phyloP scores from a whole-genome alignment of 768 basidiomycete species.

The Termitomyces sp. region DNA sequence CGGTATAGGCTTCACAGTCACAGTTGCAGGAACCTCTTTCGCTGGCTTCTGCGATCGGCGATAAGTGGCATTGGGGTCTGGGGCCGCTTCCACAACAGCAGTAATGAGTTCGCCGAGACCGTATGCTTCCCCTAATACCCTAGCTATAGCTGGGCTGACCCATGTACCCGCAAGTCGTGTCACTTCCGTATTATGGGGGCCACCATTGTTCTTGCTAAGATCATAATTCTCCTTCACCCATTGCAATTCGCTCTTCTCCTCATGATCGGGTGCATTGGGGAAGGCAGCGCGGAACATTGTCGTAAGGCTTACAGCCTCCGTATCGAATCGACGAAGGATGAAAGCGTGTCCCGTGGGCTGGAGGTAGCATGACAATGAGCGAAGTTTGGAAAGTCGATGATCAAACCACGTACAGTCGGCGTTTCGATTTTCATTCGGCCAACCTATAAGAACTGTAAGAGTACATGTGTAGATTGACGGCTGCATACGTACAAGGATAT shows the following conservation, averaged over 20 bases:
- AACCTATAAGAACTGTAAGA: constrained; percentile 40
- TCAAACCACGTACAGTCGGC: constrained; percentile 57
- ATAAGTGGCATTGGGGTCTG: constrained; percentile 76
- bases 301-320: constrained; percentile 85
- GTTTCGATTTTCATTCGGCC: constrained; percentile 81
- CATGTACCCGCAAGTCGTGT: constrained; percentile 88
- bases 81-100: constrained; percentile 61
- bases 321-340: constrained; percentile 90
- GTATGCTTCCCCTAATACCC: constrained; percentile 65
- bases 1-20: constrained; percentile 17
- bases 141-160: constrained; percentile 64
- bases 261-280: constrained; percentile 68
- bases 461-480: background rate
- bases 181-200: constrained; percentile 47
- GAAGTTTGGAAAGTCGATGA: constrained; percentile 7
- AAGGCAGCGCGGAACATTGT: constrained; percentile 97
- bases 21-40: constrained; percentile 10
- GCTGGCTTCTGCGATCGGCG: constrained; percentile 49
- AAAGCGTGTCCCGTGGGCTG: constrained; percentile 84
- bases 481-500: constrained; percentile 47
- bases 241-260: constrained; percentile 72
- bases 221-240: constrained; percentile 84
- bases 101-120: constrained; percentile 53
- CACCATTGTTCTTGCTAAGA: constrained; percentile 70
- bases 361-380: constrained; percentile 12